phyloP scores from a whole-genome alignment of 2,329 filamentous ascomycete species.

The Fusarium humuli region DNA sequence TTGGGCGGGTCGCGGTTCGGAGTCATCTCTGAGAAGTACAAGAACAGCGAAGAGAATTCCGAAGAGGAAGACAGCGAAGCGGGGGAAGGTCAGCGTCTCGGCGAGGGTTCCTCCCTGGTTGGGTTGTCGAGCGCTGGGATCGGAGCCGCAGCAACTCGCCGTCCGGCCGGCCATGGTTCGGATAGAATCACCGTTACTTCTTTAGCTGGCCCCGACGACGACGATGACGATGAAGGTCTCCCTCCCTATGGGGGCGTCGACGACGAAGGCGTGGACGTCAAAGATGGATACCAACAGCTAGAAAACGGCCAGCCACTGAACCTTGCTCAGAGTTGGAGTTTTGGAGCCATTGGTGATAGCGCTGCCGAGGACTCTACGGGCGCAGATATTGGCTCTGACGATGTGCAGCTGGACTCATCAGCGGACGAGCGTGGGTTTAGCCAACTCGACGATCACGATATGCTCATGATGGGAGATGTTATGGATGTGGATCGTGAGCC shows the following conservation, averaged over 20 bases:
- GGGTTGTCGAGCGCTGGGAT: slow-evolving; percentile 90
- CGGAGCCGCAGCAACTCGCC: slow-evolving; percentile 82
- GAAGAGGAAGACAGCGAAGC: slow-evolving; percentile 59
- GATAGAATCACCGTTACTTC: slow-evolving; percentile 53
- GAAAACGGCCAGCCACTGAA: slow-evolving; percentile 47
- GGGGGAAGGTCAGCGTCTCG: slow-evolving; percentile 91
- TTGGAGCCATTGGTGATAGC: slow-evolving; percentile 53
- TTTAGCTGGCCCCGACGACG: slow-evolving; percentile 44
- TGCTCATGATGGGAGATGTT: slow-evolving; percentile 46
- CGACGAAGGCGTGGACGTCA: slow-evolving; percentile 60
- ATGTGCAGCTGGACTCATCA: slow-evolving; percentile 57
- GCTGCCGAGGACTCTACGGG: slow-evolving; percentile 49
- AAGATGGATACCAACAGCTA: slow-evolving; percentile 50
- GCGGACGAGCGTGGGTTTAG: slow-evolving; percentile 50
- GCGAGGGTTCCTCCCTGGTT: slow-evolving; percentile 83
- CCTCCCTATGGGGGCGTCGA: slow-evolving; percentile 58
- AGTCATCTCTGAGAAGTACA: slow-evolving; percentile 74
- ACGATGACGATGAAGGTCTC: slow-evolving; percentile 50
- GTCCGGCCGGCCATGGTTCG: slow-evolving; percentile 68
- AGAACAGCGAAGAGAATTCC: slow-evolving; percentile 61
- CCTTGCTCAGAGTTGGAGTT: slow-evolving; percentile 60
- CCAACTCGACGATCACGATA: slow-evolving; percentile 47
- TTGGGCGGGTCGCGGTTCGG: slow-evolving; percentile 84
- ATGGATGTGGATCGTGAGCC: slow-evolving; percentile 27
- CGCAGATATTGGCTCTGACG: slow-evolving; percentile 57